These are phyloP conservation scores for Acacia concinna DNA, from an alignment of 331 rosid species.

Conservation along the genomic window DNA sequence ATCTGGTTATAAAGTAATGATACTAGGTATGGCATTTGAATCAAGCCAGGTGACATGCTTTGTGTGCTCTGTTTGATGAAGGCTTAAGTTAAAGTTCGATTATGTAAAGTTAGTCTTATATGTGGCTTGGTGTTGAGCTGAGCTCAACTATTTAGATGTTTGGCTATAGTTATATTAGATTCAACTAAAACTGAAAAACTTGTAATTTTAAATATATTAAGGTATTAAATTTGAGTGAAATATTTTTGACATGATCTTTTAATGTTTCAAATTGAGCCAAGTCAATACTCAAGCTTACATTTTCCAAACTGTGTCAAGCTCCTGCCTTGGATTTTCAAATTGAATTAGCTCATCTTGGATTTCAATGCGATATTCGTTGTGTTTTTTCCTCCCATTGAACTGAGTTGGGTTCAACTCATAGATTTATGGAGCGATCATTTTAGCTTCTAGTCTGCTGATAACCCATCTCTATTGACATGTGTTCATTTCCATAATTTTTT, in stretches of 20 bases:
- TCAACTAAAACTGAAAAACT: neutral
- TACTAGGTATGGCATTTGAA: neutral
- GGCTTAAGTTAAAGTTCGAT: neutral
- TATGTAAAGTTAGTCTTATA: neutral
- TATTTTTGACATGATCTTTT: neutral
- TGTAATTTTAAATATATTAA: neutral
- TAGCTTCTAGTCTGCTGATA: constrained; percentile 10
- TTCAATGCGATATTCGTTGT: neutral
- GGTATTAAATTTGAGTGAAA: neutral
- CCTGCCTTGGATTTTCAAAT: neutral
- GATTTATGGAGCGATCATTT: neutral
- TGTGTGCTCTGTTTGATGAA: neutral
- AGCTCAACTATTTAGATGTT: neutral
- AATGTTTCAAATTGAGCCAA: neutral
- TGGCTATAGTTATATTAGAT: neutral
- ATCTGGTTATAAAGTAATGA: neutral
- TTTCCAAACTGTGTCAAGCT: neutral
- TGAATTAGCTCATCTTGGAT: neutral
- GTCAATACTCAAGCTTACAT: neutral
- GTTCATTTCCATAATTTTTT: neutral
- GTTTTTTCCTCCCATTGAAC: neutral
- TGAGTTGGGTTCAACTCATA: neutral
- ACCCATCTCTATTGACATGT: constrained; percentile 22
- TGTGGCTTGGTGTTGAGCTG: neutral
- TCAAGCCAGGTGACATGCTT: neutral